A percentile compares a stretch with the other conserved stretches of the same genome.
These are phyloP conservation scores for Teratosphaeria destructans DNA, from an alignment of 2,329 filamentous ascomycete genomes.

Conservation along the genomic window DNA sequence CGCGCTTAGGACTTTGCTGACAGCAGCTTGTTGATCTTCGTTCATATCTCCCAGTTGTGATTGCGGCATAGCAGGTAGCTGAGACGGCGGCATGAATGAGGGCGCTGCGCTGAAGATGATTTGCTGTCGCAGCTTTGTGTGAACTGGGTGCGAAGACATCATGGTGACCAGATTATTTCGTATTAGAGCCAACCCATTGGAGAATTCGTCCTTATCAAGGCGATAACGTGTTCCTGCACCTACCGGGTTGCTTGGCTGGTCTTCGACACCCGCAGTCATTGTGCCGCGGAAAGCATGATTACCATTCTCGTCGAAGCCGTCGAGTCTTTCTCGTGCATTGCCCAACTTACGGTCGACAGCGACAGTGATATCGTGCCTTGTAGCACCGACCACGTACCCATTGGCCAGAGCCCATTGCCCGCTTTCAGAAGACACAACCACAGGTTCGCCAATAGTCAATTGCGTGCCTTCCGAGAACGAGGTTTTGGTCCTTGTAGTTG, in stretches of 20 bases:
- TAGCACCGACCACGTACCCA: constrained; percentile 74
- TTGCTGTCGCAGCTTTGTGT: constrained; percentile 56
- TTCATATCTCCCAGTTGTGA: constrained; percentile 51
- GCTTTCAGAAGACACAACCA: constrained; percentile 91
- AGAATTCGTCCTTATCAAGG: constrained; percentile 95
- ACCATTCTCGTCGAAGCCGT: constrained; percentile 61
- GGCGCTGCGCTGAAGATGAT: constrained; percentile 70
- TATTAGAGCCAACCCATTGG: constrained; percentile 90
- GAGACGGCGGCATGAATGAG: constrained; percentile 51
- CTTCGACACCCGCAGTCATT: constrained; percentile 64
- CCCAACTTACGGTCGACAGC: constrained; percentile 85
- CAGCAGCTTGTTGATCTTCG: constrained; percentile 72
- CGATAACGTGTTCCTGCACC: constrained; percentile 54
- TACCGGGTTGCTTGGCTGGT: constrained; percentile 28
- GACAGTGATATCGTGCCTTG: constrained; percentile 67
- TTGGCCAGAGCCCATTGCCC: constrained; percentile 93
- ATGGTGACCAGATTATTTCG: constrained; percentile 88
- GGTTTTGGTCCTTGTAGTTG: constrained; percentile 41
- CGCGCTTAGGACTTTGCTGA: constrained; percentile 91
- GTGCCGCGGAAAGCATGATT: constrained; percentile 88
- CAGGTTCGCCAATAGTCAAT: constrained; percentile 73
- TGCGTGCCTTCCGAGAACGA: constrained; percentile 82
- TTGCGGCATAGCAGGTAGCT: constrained; percentile 8
- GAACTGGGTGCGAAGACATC: constrained; percentile 47
- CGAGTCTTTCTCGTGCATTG: constrained; percentile 65